Conservation (phyloP, 2,329 filamentous ascomycete genomes). For the Aspergillus carbonarius region DNA sequence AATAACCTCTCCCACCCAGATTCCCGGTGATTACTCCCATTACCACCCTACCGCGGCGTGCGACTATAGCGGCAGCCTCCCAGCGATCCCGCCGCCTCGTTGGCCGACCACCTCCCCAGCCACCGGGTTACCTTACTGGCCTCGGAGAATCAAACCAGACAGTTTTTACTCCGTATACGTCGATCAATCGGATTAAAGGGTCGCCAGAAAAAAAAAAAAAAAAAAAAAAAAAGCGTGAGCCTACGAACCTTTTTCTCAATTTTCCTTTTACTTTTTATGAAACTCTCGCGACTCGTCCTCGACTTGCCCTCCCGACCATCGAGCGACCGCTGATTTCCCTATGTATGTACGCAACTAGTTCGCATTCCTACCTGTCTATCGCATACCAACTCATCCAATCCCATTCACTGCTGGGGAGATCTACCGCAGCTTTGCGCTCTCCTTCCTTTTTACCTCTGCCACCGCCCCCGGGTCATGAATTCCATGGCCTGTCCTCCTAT, state of each 20-base stretch:
- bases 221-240: constrained; percentile 7
- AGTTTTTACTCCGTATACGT: constrained; percentile 8
- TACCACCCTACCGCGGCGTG: not conserved
- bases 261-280: constrained; percentile 3
- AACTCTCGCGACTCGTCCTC: not conserved
- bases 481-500: constrained; percentile 14
- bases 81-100: constrained; percentile 16
- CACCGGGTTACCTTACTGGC: constrained; percentile 19
- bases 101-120: constrained; percentile 21
- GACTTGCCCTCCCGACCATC: not conserved
- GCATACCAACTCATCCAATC: constrained; percentile 20
- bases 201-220: constrained; percentile 5
- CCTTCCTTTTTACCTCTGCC: constrained; percentile 15
- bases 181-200: constrained; percentile 17
- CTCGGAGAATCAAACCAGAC: constrained; percentile 12
- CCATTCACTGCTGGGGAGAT: constrained; percentile 11
- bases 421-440: constrained; percentile 15
- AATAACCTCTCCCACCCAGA: constrained; percentile 3
- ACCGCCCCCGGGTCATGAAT: constrained; percentile 20
- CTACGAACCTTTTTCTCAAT: not conserved
- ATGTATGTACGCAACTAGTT: constrained; percentile 16
- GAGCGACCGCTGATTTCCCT: constrained; percentile 6
- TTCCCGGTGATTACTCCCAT: constrained; percentile 1
- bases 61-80: constrained; percentile 14
- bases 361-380: constrained; percentile 21